These are phyloP conservation scores for Vigna unguiculata DNA, from an alignment of 306 rosid genomes.

Conservation along the genomic window DNA sequence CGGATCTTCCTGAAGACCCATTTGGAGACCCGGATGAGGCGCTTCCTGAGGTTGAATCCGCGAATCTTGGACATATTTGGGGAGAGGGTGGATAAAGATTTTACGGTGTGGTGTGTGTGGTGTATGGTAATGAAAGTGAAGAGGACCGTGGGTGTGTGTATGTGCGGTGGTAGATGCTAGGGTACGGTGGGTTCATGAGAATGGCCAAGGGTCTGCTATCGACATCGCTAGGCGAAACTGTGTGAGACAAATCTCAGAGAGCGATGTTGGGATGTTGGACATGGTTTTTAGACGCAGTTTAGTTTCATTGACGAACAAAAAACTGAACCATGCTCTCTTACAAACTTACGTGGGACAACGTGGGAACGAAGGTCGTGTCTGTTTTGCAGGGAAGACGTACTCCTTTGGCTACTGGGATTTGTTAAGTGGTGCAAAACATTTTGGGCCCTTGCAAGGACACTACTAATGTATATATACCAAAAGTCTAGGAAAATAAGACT, in stretches of 20 bases:
- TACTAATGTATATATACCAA: neutral
- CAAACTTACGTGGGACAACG: neutral
- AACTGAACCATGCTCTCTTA: neutral
- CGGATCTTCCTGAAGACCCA: conserved; percentile 50
- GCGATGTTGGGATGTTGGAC: conserved; percentile 74
- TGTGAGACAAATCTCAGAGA: conserved; percentile 71
- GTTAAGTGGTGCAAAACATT: neutral
- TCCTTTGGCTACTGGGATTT: neutral
- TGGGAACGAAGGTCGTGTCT: neutral
- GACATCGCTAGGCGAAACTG: conserved; percentile 76
- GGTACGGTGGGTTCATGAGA: conserved; percentile 64
- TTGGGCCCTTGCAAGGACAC: too few species aligned
- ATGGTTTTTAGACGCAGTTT: conserved; percentile 30
- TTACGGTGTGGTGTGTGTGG: too few species aligned
- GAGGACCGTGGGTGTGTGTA: neutral
- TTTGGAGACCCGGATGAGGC: conserved; percentile 46
- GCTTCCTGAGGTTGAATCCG: conserved; percentile 67
- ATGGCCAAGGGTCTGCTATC: conserved; percentile 83
- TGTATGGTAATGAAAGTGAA: neutral
- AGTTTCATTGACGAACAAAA: conserved; percentile 6
- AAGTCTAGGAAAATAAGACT: too few species aligned
- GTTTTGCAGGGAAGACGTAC: neutral
- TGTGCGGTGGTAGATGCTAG: neutral
- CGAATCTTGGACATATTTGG: conserved; percentile 53
- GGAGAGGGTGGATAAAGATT: neutral